phyloP scores from a whole-genome alignment of 2,329 filamentous ascomycete genomes.

The Apiospora rasikravindrae region DNA sequence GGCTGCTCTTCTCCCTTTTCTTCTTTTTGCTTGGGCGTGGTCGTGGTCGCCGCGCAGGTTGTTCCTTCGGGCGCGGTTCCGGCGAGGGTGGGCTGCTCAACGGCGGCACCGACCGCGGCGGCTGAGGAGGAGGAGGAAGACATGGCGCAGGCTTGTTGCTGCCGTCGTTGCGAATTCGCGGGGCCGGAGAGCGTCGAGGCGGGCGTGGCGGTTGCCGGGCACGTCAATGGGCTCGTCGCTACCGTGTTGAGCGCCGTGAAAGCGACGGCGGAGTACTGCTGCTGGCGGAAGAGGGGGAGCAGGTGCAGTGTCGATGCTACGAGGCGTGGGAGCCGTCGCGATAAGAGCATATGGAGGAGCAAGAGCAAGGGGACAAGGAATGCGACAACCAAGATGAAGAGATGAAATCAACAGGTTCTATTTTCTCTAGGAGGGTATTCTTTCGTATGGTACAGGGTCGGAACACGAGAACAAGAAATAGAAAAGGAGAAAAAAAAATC shows the following conservation, averaged over 20 bases:
- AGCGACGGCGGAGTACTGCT: background rate
- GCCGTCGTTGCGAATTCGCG: background rate
- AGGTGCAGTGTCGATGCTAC: conserved; percentile 7
- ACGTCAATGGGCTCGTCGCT: background rate
- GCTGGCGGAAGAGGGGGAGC: background rate
- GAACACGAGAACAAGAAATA: background rate
- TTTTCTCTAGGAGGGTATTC: background rate
- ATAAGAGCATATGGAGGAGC: conserved; percentile 4
- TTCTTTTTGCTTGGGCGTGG: background rate
- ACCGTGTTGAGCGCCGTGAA: background rate
- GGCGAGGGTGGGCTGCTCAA: background rate
- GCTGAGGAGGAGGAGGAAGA: conserved; percentile 2
- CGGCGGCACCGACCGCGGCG: background rate
- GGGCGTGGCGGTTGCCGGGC: background rate
- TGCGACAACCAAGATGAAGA: background rate
- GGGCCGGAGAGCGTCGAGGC: background rate
- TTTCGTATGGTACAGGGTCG: background rate
- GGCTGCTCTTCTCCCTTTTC: too few species aligned
- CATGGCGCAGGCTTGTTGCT: conserved; percentile 20
- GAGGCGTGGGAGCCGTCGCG: conserved; percentile 15
- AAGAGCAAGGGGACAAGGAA: background rate
- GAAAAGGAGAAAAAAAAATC: background rate
- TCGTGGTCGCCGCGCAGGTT: conserved; percentile 1
- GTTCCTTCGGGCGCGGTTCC: background rate
- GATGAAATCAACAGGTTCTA: background rate